Evolutionary conservation across 495 filamentous ascomycete species (phyloP), one percentile per base, ranked within the genome.

Genomic region (Acidomyces sp.): DNA sequence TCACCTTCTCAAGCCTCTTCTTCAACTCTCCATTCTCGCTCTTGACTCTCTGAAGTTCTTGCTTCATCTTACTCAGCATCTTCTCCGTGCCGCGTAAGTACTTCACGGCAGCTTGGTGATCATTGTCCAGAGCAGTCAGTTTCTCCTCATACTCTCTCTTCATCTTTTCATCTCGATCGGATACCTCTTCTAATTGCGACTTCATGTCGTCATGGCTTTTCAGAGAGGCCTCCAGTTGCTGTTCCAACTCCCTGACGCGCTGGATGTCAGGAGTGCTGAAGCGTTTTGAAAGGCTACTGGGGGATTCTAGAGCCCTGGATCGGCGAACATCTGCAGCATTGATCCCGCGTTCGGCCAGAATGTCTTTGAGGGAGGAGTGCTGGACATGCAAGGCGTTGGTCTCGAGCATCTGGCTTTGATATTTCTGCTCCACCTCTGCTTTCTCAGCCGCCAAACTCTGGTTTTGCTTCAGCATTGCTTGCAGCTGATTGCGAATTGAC

Each of bases 61-160:
- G 85, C 67, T 97, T 96, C 77, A 97, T 93, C 52, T 87, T 86
- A 61, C 88, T 87, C 18, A 97, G 69, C 84, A 99, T 93, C 71
- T 94, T 95, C 62, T 99, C 92, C 1, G 88, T 95, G 28, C 90
- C 92, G 55, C 94, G 92, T 48, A 99, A 85, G 55, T 99, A 99
- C 61, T 94, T 87, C n/a, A 96, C 87, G 10, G 92, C 87, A n/a
- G 92, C 93, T 56, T 93, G 85, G 56, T 99, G 93, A 55, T 99
- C 90, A 56, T 83, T 85, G 56, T 95, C 86, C 17, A 99, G 75
- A 55, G 92, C 83, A 39, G 80, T 74, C 39, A 99, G 66, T 58
- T 94, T 95, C 57, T 93, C 87, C 34, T 82, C 77, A 63, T 88
- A 96, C 33, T 79, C 74, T 45, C 73, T 69, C 39, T 40, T 42